These are phyloP conservation scores for Microthyrium microscopicum DNA, from an alignment of 2,329 filamentous ascomycete species.

Conservation along the genomic window DNA sequence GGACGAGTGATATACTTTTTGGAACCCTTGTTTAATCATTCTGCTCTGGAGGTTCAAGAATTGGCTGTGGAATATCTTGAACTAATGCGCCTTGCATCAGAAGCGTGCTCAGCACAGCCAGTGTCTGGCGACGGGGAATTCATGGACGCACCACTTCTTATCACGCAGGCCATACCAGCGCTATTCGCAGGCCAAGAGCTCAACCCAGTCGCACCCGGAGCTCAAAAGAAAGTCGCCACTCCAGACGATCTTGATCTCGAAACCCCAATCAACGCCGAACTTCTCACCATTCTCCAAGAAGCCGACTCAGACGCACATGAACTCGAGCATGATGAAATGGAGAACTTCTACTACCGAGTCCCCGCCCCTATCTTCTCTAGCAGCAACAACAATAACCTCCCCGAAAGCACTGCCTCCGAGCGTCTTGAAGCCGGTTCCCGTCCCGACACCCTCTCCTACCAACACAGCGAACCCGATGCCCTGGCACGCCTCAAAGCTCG, in stretches of 20 bases:
- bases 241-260: slow-evolving; percentile 65
- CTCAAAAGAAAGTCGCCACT: slow-evolving; percentile 72
- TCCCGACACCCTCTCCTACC: slow-evolving; percentile 20
- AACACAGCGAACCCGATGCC: slow-evolving; percentile 14
- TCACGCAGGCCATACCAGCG: slow-evolving; percentile 80
- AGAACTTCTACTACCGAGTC: slow-evolving; percentile 17
- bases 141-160: slow-evolving; percentile 59
- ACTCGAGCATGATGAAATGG: slow-evolving; percentile 25
- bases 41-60: slow-evolving; percentile 86
- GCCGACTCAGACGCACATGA: slow-evolving; percentile 24
- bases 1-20: slow-evolving; percentile 68
- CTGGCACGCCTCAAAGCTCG: slow-evolving; percentile 55
- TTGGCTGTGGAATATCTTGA: slow-evolving; percentile 85
- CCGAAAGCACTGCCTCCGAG: slow-evolving; percentile 23
- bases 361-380: neutral
- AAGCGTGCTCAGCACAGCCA: slow-evolving; percentile 56
- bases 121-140: slow-evolving; percentile 48
- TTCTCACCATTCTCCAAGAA: slow-evolving; percentile 47
- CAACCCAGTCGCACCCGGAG: slow-evolving; percentile 72
- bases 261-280: slow-evolving; percentile 60
- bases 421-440: slow-evolving; percentile 21
- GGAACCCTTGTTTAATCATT: slow-evolving; percentile 64
- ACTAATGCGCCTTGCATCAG: slow-evolving; percentile 68
- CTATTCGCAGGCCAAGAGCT: slow-evolving; percentile 76
- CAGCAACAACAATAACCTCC: neutral